Percentiles rank a stretch among this genome's conserved stretches.
Evolutionary conservation across 2,329 filamentous ascomycete genomes (phyloP).

Genomic region (Pyrenochaeta sp.): DNA sequence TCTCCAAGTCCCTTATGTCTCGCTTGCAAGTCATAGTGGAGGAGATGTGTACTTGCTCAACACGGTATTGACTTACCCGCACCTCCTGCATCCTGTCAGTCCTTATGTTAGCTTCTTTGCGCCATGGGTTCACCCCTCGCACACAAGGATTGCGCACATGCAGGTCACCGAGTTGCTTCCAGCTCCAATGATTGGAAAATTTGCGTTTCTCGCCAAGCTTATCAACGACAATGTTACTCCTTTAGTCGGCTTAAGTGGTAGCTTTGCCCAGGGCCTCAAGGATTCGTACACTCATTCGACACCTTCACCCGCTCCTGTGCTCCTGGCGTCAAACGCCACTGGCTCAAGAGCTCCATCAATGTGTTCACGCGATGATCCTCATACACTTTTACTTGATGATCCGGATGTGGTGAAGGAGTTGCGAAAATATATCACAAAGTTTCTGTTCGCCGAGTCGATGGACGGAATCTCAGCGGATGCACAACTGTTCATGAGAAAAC

Average conservation of each 20-base stretch:
- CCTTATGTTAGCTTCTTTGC: slow-evolving; percentile 44
- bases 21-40: slow-evolving; percentile 44
- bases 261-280: slow-evolving; percentile 23
- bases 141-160: slow-evolving; percentile 30
- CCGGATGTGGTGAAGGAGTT: slow-evolving; percentile 30
- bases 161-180: slow-evolving; percentile 36
- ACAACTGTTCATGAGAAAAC: slow-evolving; percentile 35
- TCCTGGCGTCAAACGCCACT: slow-evolving; percentile 13
- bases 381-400: slow-evolving; percentile 22
- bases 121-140: slow-evolving; percentile 42
- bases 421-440: slow-evolving; percentile 28
- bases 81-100: slow-evolving; percentile 33
- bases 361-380: background rate
- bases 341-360: slow-evolving; percentile 7
- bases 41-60: slow-evolving; percentile 42
- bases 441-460: slow-evolving; percentile 35
- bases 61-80: slow-evolving; percentile 34
- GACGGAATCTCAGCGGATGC: slow-evolving; percentile 39
- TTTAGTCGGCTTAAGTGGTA: slow-evolving; percentile 28
- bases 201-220: slow-evolving; percentile 27
- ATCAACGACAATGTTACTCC: slow-evolving; percentile 35
- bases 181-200: slow-evolving; percentile 33
- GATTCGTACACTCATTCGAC: slow-evolving; percentile 11
- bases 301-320: slow-evolving; percentile 17
- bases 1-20: slow-evolving; percentile 38